Evolutionary conservation across 1,139 yeast species (phyloP).

Genomic region (Hemisphaericaspora subhashii): DNA sequence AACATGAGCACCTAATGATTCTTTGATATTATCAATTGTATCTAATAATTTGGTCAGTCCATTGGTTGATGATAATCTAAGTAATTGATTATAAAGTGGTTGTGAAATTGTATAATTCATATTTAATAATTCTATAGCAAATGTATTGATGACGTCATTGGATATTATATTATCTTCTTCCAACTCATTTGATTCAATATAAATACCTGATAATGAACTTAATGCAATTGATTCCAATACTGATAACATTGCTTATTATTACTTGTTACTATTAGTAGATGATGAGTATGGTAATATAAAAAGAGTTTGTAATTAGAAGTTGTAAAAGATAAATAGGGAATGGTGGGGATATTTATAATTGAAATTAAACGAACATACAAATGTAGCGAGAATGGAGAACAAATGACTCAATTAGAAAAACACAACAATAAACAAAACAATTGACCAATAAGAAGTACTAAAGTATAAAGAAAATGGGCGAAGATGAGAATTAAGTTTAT

Average conservation of each 20-base stretch:
- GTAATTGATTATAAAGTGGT: neutral
- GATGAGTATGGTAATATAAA: neutral
- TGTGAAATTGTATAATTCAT: neutral
- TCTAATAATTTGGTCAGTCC: neutral
- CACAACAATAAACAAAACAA: no score
- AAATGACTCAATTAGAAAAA: no score
- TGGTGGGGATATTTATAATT: no score
- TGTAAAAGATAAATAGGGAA: no score
- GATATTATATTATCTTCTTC: neutral
- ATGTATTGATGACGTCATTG: conserved; percentile 1
- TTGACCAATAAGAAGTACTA: no score
- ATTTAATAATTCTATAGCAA: neutral
- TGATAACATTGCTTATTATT: neutral
- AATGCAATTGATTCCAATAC: conserved; percentile 3
- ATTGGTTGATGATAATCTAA: neutral
- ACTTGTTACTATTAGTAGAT: neutral
- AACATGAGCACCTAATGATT: conserved; percentile 5
- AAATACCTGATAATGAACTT: conserved; percentile 1
- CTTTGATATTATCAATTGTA: neutral
- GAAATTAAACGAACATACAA: no score
- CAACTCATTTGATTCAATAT: neutral
- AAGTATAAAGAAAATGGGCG: no score
- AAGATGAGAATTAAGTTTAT: no score
- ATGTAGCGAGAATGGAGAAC: no score
- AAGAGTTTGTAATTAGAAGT: no score